Conservation (phyloP, 2,329 filamentous ascomycete species). For the Graphilbum ipis-grandicollis region DNA sequence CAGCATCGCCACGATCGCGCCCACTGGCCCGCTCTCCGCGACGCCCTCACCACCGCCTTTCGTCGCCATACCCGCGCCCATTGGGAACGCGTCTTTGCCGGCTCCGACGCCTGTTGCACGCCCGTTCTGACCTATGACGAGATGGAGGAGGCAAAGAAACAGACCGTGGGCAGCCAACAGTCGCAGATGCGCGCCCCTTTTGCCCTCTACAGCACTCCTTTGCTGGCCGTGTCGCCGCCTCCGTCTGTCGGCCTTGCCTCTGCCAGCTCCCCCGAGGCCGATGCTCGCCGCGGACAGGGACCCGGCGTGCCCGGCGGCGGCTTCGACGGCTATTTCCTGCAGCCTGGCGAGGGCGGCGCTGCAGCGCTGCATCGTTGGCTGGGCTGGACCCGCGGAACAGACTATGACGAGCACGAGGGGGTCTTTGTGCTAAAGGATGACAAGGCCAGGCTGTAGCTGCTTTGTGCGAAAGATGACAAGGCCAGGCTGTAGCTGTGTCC, state of each 20-base stretch:
- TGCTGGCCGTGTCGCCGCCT: constrained; percentile 45
- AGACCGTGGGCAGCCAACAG: constrained; percentile 35
- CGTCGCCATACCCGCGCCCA: constrained; percentile 51
- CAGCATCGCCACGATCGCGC: constrained; percentile 34
- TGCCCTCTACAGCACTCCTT: constrained; percentile 52
- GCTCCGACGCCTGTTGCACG: constrained; percentile 83
- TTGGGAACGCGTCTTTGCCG: constrained; percentile 79
- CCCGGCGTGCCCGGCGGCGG: constrained; percentile 46
- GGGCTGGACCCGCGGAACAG: constrained; percentile 54
- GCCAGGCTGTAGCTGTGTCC: too few relatives aligned
- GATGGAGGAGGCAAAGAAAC: too few relatives aligned
- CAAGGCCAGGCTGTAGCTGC: constrained; percentile 16
- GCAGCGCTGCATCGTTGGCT: constrained; percentile 53
- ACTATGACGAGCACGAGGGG: constrained; percentile 51
- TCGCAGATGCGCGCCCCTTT: constrained; percentile 57
- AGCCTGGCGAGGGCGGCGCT: constrained; percentile 56
- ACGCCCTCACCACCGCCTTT: constrained; percentile 46
- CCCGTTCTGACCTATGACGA: constrained; percentile 66
- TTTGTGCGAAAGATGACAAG: too few relatives aligned
- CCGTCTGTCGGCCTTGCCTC: constrained; percentile 43
- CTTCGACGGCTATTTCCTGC: constrained; percentile 43
- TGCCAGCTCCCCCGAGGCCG: constrained; percentile 27
- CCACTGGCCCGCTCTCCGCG: constrained; percentile 51
- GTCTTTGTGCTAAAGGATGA: constrained; percentile 34
- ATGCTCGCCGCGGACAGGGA: constrained; percentile 35